Conservation (phyloP, 495 filamentous ascomycete species). For the Lindgomyces ingoldianus region DNA sequence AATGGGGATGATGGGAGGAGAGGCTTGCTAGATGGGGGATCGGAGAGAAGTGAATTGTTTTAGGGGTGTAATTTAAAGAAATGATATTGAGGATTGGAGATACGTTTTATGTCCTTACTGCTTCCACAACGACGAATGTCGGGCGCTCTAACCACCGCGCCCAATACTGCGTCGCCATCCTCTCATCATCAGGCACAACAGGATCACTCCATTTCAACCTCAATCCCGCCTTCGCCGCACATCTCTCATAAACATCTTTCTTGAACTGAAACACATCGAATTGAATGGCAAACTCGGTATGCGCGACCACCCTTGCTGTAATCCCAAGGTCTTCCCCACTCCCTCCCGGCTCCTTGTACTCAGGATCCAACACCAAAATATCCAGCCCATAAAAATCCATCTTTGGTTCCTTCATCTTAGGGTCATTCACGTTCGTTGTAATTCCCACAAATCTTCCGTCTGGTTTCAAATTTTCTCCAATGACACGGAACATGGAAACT, state of each 20-base stretch:
- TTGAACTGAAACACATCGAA: conserved; percentile 31
- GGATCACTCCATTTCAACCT: conserved; percentile 16
- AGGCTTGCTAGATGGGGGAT: too few species aligned
- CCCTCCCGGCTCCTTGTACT: conserved; percentile 2
- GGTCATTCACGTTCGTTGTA: conserved; percentile 19
- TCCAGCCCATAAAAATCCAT: conserved; percentile 24
- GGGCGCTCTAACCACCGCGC: conserved; percentile 20
- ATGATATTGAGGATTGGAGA: too few species aligned
- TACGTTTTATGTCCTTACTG: not conserved
- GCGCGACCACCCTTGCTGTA: conserved; percentile 12
- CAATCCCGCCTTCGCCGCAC: conserved; percentile 24
- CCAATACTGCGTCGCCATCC: conserved; percentile 21
- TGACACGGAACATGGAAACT: conserved; percentile 19
- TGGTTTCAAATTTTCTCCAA: conserved; percentile 12
- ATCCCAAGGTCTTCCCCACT: conserved; percentile 13
- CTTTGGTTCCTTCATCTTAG: conserved; percentile 11
- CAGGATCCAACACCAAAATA: conserved; percentile 9
- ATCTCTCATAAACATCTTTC: conserved; percentile 25
- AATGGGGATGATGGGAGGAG: too few species aligned
- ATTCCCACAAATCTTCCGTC: conserved; percentile 30
- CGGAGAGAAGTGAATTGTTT: too few species aligned
- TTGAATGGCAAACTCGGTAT: conserved; percentile 6
- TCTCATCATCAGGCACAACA: conserved; percentile 25
- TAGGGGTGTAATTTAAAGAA: too few species aligned
- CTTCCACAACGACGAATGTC: conserved; percentile 21